phyloP scores from a whole-genome alignment of 2,329 filamentous ascomycete species.

The Fusarium solani-melongenae region DNA sequence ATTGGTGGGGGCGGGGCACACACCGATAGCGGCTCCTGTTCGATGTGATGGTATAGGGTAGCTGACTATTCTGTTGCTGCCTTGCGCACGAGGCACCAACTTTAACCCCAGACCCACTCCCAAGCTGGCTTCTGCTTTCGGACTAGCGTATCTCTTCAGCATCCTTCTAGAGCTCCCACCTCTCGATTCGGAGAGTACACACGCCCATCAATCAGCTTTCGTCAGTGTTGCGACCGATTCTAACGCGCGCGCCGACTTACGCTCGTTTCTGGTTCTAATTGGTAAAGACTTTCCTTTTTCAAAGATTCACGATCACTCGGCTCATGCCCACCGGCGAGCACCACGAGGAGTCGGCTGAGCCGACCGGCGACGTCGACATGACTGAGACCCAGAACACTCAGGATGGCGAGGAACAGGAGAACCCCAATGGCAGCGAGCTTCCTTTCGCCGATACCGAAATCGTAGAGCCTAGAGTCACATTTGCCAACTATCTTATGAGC shows the following conservation, averaged over 20 bases:
- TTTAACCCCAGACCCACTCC: background rate
- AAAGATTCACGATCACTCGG: background rate
- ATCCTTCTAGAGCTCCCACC: background rate
- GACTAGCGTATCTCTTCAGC: slow-evolving; percentile 1
- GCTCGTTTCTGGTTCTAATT: slow-evolving; percentile 6
- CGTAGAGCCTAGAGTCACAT: slow-evolving; percentile 54
- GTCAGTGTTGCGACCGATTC: background rate
- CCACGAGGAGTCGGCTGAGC: slow-evolving; percentile 39
- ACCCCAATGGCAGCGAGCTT: slow-evolving; percentile 48
- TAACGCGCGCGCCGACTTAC: background rate
- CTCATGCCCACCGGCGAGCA: slow-evolving; percentile 47
- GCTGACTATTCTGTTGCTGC: background rate
- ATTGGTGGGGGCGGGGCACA: slow-evolving; percentile 42
- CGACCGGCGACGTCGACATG: slow-evolving; percentile 54
- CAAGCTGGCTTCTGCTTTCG: slow-evolving; percentile 22
- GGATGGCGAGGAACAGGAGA: slow-evolving; percentile 48
- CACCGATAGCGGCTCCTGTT: slow-evolving; percentile 30
- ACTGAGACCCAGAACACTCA: slow-evolving; percentile 48
- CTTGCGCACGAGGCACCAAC: slow-evolving; percentile 30
- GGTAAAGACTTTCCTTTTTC: background rate
- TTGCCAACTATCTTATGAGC: slow-evolving; percentile 72
- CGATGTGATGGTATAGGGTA: slow-evolving; percentile 23
- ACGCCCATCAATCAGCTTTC: slow-evolving; percentile 8
- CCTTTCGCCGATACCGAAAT: slow-evolving; percentile 53
- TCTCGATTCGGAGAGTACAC: background rate